Conservation (phyloP, 305 asterid genomes). For the Fraxinus greggii region DNA sequence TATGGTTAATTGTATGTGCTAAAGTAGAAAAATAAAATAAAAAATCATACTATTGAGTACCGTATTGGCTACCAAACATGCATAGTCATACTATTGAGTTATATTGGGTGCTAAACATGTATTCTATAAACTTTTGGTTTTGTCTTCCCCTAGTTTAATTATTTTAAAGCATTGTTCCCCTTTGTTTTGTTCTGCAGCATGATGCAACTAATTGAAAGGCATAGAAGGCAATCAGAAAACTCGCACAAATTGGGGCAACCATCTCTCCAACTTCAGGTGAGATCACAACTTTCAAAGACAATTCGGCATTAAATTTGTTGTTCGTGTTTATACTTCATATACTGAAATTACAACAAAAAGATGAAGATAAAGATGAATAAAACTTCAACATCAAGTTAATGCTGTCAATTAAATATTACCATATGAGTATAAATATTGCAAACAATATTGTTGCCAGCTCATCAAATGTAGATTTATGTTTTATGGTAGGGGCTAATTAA, state of each 20-base stretch:
- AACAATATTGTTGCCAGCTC: neutral
- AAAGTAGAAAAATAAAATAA: neutral
- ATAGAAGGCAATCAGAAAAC: slow-evolving; percentile 37
- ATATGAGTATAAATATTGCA: neutral
- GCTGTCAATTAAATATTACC: neutral
- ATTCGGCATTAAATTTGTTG: neutral
- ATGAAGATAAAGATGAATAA: neutral
- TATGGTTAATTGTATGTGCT: neutral
- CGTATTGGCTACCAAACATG: neutral
- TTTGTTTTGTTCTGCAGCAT: slow-evolving; percentile 40
- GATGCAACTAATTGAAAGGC: slow-evolving; percentile 65
- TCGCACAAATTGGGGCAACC: slow-evolving; percentile 32
- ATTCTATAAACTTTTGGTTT: neutral
- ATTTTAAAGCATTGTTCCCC: neutral
- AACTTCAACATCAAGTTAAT: neutral
- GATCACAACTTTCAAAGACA: neutral
- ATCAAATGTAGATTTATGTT: neutral
- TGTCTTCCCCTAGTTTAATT: neutral
- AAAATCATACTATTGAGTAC: neutral
- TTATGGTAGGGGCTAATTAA: neutral
- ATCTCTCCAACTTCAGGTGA: slow-evolving; percentile 37
- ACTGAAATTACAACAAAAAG: neutral
- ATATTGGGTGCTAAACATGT: neutral
- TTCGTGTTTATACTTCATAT: neutral
- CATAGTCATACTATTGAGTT: neutral